phyloP scores from a whole-genome alignment of 257 asterid species.

The Ocimum tenuiflorum region DNA sequence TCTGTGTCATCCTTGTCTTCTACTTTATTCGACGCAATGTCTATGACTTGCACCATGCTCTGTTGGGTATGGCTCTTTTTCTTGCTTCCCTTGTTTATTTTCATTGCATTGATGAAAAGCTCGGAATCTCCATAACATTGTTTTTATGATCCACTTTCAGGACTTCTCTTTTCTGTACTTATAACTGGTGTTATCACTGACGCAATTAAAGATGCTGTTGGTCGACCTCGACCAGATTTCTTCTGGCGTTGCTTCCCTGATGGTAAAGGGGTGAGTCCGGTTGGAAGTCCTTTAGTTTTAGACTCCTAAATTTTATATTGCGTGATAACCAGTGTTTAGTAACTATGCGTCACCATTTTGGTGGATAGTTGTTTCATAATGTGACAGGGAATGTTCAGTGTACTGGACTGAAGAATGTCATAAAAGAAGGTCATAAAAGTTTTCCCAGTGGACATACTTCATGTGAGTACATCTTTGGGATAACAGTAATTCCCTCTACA shows the following conservation, averaged over 20 bases:
- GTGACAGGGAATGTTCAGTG: constrained; percentile 74
- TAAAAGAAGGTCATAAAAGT: constrained; percentile 93
- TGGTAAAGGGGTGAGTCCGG: constrained; percentile 64
- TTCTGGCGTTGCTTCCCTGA: constrained; percentile 98
- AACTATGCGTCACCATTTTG: constrained; percentile 16
- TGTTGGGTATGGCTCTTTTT: constrained; percentile 52
- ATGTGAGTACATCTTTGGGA: constrained; percentile 44
- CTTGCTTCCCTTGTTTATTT: neutral
- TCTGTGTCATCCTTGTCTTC: constrained; percentile 46
- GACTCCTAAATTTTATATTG: neutral
- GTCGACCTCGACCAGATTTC: constrained; percentile 97
- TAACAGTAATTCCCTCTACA: neutral
- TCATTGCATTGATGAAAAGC: neutral
- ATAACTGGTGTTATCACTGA: constrained; percentile 77
- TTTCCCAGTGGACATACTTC: constrained; percentile 97
- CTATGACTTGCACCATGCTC: constrained; percentile 79
- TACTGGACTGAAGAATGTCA: constrained; percentile 60
- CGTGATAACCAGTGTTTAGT: constrained; percentile 1
- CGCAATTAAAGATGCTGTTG: constrained; percentile 96
- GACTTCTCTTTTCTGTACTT: constrained; percentile 75
- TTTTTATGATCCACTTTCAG: constrained; percentile 34
- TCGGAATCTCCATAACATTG: neutral
- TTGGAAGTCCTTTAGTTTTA: constrained; percentile 2
- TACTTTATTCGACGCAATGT: constrained; percentile 68
- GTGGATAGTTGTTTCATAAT: constrained; percentile 58